Percentiles rank a stretch among this genome's conserved stretches.
Evolutionary conservation across 495 filamentous ascomycete genomes (phyloP).

Genomic region (Aspergillus nanangensis): DNA sequence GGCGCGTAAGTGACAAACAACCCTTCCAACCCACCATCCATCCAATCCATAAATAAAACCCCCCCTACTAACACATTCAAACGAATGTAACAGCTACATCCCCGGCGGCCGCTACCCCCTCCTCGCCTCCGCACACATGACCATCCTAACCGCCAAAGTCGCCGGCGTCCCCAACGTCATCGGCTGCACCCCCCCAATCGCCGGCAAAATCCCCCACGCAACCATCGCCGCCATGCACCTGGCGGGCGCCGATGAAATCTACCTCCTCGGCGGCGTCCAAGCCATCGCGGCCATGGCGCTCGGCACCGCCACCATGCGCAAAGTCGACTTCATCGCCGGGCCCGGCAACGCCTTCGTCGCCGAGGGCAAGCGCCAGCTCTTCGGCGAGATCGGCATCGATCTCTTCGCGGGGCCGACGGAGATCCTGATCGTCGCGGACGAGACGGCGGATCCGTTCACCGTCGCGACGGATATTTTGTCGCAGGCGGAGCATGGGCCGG

Average conservation of each 20-base stretch:
- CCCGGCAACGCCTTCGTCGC: conserved; percentile 53
- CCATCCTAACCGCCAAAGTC: conserved; percentile 51
- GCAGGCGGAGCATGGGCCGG: conserved; percentile 50
- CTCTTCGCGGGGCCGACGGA: conserved; percentile 51
- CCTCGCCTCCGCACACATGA: conserved; percentile 55
- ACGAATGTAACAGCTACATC: conserved; percentile 48
- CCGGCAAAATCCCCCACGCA: conserved; percentile 41
- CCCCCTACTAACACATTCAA: too few relatives aligned
- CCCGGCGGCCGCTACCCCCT: conserved; percentile 51
- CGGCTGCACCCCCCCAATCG: conserved; percentile 49
- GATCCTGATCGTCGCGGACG: conserved; percentile 49
- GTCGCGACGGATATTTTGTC: conserved; percentile 48
- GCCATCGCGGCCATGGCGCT: conserved; percentile 74
- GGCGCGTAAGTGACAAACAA: conserved; percentile 31
- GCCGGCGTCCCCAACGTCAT: too few relatives aligned
- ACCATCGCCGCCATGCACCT: conserved; percentile 50
- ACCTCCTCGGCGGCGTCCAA: conserved; percentile 50
- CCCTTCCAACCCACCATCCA: too few relatives aligned
- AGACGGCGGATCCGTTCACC: conserved; percentile 45
- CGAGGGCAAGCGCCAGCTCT: conserved; percentile 50
- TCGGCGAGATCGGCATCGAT: conserved; percentile 53
- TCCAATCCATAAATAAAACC: too few relatives aligned
- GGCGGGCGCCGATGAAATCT: conserved; percentile 52
- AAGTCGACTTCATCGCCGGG: conserved; percentile 50
- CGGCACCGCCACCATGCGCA: conserved; percentile 63